Conservation (phyloP, 345 rosid genomes). For the Brassica cretica region DNA sequence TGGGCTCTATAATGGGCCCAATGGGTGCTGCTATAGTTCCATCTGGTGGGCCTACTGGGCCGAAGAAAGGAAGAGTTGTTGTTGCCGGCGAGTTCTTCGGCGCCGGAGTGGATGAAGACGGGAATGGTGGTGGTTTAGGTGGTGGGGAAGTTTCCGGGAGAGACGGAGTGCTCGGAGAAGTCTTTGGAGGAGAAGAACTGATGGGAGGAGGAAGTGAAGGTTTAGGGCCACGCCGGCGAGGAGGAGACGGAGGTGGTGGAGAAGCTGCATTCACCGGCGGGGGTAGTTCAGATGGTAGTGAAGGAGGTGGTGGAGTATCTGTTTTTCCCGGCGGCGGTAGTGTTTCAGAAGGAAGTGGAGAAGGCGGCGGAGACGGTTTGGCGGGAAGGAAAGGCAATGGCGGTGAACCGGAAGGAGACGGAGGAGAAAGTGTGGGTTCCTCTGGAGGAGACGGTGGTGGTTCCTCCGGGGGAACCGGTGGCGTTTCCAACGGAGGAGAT, state of each 20-base stretch:
- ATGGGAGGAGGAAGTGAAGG: constrained; percentile 29
- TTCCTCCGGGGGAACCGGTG: neutral
- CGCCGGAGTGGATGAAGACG: constrained; percentile 27
- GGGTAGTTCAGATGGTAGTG: constrained; percentile 12
- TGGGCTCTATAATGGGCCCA: constrained; percentile 34
- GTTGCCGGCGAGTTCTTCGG: constrained; percentile 30
- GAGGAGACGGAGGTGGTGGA: constrained; percentile 30
- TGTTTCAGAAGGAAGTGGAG: constrained; percentile 23
- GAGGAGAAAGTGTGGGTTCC: constrained; percentile 8
- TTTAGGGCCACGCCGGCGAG: constrained; percentile 31
- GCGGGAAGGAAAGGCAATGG: constrained; percentile 35
- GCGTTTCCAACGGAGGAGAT: neutral
- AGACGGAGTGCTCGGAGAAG: constrained; percentile 26
- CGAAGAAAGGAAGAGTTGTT: constrained; percentile 35
- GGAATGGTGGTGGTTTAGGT: constrained; percentile 29
- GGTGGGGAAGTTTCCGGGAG: constrained; percentile 30
- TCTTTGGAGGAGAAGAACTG: constrained; percentile 27
- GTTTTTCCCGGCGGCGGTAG: constrained; percentile 11
- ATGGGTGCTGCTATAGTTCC: neutral
- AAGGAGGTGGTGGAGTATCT: constrained; percentile 19
- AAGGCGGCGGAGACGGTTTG: constrained; percentile 33
- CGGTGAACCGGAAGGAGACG: constrained; percentile 29
- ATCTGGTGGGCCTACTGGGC: constrained; percentile 28
- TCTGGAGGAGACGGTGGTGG: neutral
- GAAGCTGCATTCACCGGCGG: constrained; percentile 9